Conservation (phyloP, 306 rosid genomes). For the Ammopiptanthus mongolicus region DNA sequence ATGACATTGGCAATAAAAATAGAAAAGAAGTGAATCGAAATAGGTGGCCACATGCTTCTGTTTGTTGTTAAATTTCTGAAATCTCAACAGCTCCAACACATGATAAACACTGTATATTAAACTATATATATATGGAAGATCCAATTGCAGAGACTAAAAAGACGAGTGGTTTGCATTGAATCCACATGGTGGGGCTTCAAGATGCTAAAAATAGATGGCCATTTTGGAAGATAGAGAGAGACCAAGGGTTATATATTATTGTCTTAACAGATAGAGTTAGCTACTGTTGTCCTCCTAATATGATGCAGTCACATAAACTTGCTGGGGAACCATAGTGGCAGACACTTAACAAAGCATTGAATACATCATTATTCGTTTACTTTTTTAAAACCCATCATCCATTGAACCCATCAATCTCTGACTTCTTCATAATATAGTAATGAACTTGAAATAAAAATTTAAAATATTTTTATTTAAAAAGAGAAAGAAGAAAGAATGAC, state of each 20-base stretch:
- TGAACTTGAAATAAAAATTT: neutral
- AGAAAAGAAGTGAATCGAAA: conserved; percentile 13
- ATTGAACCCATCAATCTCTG: conserved; percentile 24
- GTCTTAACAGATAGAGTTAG: neutral
- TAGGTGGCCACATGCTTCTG: conserved; percentile 40
- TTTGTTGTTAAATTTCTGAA: conserved; percentile 26
- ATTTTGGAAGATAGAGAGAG: neutral
- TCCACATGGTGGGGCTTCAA: conserved; percentile 29
- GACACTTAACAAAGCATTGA: conserved; percentile 23
- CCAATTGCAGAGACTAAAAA: neutral
- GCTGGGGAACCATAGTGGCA: conserved; percentile 32
- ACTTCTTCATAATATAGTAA: conserved; percentile 3
- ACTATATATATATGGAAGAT: conserved; percentile 14
- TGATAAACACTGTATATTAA: conserved; percentile 1
- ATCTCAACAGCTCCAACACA: conserved; percentile 31
- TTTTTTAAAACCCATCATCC: conserved; percentile 17
- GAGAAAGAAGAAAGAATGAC: neutral
- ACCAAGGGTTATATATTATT: conserved; percentile 5
- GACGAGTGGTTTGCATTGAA: conserved; percentile 18
- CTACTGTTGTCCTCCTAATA: conserved; percentile 21
- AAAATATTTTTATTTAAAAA: no score
- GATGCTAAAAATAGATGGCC: neutral
- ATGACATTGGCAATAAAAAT: neutral
- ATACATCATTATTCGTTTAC: neutral
- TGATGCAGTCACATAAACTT: conserved; percentile 31